Conservation (phyloP, 371 early-diverging fungal species). For the Entomophthora muscae region DNA sequence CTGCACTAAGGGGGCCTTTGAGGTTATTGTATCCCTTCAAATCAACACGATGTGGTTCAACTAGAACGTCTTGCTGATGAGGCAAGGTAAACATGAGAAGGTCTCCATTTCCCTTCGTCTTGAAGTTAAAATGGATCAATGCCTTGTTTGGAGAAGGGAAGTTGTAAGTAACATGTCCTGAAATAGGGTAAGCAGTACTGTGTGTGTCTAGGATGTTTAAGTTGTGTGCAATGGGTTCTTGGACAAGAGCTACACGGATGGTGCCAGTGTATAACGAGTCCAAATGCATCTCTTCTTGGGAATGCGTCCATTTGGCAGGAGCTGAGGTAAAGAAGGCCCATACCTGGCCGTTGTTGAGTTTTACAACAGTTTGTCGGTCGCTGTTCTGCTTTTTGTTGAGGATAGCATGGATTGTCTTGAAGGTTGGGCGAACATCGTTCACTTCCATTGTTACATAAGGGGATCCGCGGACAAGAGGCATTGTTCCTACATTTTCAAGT, state of each 20-base stretch:
- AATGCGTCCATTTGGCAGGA: not conserved
- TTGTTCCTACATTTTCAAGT: not conserved
- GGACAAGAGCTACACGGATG: conserved; percentile 6
- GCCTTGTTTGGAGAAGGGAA: conserved; percentile 8
- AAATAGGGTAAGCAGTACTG: conserved; percentile 15
- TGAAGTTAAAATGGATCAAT: conserved; percentile 7
- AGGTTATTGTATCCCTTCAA: conserved; percentile 20
- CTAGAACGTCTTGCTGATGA: not conserved
- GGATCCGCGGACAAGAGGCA: conserved; percentile 21
- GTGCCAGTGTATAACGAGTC: not conserved
- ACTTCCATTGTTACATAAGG: too few species aligned
- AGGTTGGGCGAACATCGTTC: conserved; percentile 8
- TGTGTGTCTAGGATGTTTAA: conserved; percentile 10
- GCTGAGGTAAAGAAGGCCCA: not conserved
- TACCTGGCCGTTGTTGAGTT: not conserved
- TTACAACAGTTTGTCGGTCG: not conserved
- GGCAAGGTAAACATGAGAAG: not conserved
- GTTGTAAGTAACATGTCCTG: conserved; percentile 12
- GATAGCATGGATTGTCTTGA: conserved; percentile 18
- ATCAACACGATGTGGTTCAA: not conserved
- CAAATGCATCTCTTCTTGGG: not conserved
- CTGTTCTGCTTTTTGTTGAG: conserved; percentile 6
- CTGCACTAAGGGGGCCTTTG: too few species aligned
- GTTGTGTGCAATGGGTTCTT: conserved; percentile 1
- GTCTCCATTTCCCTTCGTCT: conserved; percentile 9